phyloP scores from a whole-genome alignment of 2,329 filamentous ascomycete genomes.

The Fusarium tjaetaba region DNA sequence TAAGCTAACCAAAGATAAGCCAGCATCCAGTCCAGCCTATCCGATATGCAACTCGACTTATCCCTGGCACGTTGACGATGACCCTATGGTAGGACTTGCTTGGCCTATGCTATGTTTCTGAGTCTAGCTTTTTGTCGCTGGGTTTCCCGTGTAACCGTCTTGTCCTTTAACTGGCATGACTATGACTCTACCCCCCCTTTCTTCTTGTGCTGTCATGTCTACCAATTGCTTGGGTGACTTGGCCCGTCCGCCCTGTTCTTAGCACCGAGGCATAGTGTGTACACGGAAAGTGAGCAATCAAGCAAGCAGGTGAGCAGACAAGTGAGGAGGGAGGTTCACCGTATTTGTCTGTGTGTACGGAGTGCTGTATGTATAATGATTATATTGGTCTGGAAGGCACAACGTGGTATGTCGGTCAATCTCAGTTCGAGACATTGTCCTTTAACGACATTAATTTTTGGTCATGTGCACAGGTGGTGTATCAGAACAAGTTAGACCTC shows the following conservation, averaged over 20 bases:
- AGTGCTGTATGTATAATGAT: conserved; percentile 18
- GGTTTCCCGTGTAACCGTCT: conserved; percentile 21
- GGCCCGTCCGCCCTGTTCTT: conserved; percentile 38
- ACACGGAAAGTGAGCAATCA: background rate
- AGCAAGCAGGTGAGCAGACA: background rate
- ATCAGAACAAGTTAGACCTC: conserved; percentile 14
- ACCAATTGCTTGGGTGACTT: conserved; percentile 26
- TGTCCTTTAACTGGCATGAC: conserved; percentile 23
- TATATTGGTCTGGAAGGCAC: conserved; percentile 7
- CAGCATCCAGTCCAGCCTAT: conserved; percentile 4
- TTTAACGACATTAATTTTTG: conserved; percentile 29
- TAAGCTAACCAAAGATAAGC: conserved; percentile 24
- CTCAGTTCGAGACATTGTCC: conserved; percentile 26
- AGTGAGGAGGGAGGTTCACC: conserved; percentile 15
- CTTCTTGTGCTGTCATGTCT: conserved; percentile 33
- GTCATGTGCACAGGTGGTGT: conserved; percentile 24
- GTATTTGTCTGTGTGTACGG: conserved; percentile 23
- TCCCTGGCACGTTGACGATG: conserved; percentile 25
- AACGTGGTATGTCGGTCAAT: conserved; percentile 38
- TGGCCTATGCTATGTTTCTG: conserved; percentile 19
- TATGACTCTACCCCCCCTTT: conserved; percentile 28
- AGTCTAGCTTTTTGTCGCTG: conserved; percentile 7
- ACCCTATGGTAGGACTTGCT: conserved; percentile 19
- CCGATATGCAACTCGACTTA: conserved; percentile 9
- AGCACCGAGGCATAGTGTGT: background rate